A percentile compares a stretch with the other conserved stretches of the same genome.
Conservation (phyloP, 2,329 filamentous ascomycete species). For the Colletotrichum lini region DNA sequence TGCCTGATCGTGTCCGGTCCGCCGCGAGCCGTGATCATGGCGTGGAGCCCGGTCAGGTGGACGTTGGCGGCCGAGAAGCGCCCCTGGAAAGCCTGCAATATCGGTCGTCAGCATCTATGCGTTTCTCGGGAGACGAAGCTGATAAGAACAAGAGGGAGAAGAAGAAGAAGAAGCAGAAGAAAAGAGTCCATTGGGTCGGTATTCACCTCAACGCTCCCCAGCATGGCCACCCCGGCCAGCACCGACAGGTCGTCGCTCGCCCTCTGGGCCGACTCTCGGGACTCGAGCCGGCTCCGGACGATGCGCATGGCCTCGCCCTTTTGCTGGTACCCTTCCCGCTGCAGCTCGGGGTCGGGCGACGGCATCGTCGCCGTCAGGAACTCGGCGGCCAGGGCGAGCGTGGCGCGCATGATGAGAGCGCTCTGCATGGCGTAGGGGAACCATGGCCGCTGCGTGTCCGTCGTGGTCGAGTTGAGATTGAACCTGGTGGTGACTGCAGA, state of each 20-base stretch:
- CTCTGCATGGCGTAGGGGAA: constrained; percentile 44
- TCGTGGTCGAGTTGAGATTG: constrained; percentile 39
- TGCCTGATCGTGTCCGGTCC: constrained; percentile 39
- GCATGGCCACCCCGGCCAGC: constrained; percentile 36
- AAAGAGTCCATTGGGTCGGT: background rate
- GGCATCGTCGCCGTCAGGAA: constrained; percentile 38
- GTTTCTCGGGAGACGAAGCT: background rate
- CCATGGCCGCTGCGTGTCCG: constrained; percentile 41
- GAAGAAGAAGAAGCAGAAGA: no score
- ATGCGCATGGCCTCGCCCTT: constrained; percentile 42
- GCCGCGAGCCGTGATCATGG: constrained; percentile 39
- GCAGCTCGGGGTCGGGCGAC: constrained; percentile 29
- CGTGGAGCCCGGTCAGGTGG: constrained; percentile 40
- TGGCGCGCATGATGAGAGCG: constrained; percentile 41
- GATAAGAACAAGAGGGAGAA: background rate
- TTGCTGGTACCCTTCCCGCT: constrained; percentile 39
- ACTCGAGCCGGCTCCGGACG: constrained; percentile 30
- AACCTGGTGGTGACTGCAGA: constrained; percentile 41
- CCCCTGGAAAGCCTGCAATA: constrained; percentile 40
- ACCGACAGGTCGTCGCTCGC: constrained; percentile 31
- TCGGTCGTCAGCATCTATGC: background rate
- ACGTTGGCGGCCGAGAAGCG: constrained; percentile 39
- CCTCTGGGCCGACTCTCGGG: background rate
- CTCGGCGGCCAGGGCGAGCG: constrained; percentile 40
- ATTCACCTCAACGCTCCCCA: constrained; percentile 40